Base-by-base conservation (phyloP, 2,329 filamentous ascomycete species). In the Simplicillium sp. region DNA sequence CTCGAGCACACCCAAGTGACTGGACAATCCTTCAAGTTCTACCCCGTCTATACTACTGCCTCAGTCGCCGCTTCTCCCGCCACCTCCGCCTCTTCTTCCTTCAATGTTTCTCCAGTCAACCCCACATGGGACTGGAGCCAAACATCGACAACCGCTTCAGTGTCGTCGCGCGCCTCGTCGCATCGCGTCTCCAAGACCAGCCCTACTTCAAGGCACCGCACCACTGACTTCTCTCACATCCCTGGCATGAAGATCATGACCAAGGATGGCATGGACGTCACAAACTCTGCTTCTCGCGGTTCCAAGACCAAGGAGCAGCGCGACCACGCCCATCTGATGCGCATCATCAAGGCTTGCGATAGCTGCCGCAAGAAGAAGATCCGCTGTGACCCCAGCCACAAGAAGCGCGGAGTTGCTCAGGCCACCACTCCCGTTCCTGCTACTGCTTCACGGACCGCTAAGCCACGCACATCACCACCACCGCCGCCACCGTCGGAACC, bases 161-260 rank as follows among this genome's bases (percentile, higher is more conserved):
- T 55, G 7, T 55, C 59, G 28, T 59, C 60, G 15, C 53, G 52
- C 17, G 50, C 53, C 17, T 56, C 57, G 7, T 42, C 50, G 7
- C 49, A 55, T 29, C 52, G 52, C 29, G 47, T 50, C 29, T 47
- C 48, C 35, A 60, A 56, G 48, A 37, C 39, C 34, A 50, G 37
- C 39, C 40, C 44, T 12, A 43, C 40, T 20, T 55, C 59, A 11
- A 54, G 57, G 37, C 52, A 57, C 2, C 58, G 54, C 16, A 39
- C 54, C 6, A 48, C 52, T 29, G 72, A 77, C 57, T 70, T 76
- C 51, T 68, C 70, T 6, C 61, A 65, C 47, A 57, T 80, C 15
- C 76, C 76, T 7, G 77, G 78, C 39, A 81, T 82, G 75, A 78
- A 77, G 55, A 82, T 82, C 47, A 68, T 82, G 64, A 82, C 77